phyloP scores from a whole-genome alignment of 129 eudicot species.

The Centella asiatica region DNA sequence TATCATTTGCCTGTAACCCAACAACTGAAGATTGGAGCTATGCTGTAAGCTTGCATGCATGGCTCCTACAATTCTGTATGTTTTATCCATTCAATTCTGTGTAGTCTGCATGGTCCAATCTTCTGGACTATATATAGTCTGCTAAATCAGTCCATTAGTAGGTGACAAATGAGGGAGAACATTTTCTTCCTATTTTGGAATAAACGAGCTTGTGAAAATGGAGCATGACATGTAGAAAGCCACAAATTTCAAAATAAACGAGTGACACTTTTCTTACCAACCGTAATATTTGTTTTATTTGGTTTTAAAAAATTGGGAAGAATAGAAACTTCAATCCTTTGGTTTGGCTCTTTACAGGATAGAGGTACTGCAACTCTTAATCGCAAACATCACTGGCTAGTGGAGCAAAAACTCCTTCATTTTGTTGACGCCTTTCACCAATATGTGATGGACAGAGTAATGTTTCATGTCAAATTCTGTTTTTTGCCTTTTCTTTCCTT shows the following conservation, averaged over 20 bases:
- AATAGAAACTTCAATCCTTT: not conserved
- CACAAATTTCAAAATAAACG: not conserved
- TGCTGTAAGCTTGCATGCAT: not conserved
- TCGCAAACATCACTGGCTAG: slow-evolving; percentile 78
- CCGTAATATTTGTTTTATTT: not conserved
- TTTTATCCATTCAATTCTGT: not conserved
- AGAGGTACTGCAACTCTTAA: slow-evolving; percentile 49
- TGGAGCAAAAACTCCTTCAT: slow-evolving; percentile 91
- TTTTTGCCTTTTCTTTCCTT: slow-evolving; percentile 13
- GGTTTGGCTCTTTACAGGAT: slow-evolving; percentile 38
- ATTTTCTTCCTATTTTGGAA: too few species aligned
- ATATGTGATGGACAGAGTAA: slow-evolving; percentile 99
- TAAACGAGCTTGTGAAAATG: too few species aligned
- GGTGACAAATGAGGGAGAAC: not conserved
- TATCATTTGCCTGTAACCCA: not conserved
- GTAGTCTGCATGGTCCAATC: not conserved
- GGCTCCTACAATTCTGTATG: not conserved
- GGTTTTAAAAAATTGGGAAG: not conserved
- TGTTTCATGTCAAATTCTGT: too few species aligned
- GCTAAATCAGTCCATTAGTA: not conserved
- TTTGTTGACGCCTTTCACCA: slow-evolving; percentile 99
- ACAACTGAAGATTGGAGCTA: not conserved
- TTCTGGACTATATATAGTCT: not conserved
- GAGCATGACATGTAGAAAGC: not conserved
- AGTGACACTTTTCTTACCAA: not conserved